A percentile compares a stretch with the other conserved stretches of the same genome.
phyloP scores from a whole-genome alignment of 768 basidiomycete genomes.

The Collybiopsis luxurians region DNA sequence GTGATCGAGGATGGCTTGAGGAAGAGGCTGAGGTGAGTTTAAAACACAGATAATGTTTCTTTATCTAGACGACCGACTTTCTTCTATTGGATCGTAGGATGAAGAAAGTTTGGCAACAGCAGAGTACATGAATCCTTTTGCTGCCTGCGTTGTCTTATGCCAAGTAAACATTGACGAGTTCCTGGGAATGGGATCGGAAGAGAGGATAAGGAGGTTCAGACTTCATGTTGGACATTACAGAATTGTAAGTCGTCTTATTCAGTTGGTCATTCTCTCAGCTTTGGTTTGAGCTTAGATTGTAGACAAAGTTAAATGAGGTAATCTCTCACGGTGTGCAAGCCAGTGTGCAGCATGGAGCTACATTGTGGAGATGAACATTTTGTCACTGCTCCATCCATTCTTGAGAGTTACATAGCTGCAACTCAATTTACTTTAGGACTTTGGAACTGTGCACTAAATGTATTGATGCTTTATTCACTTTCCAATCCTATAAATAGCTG shows the following conservation, averaged over 20 bases:
- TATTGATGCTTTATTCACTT: no score
- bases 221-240: constrained; percentile 34
- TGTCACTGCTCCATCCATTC: no score
- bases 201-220: constrained; percentile 31
- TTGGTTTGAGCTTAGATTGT: not conserved
- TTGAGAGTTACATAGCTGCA: no score
- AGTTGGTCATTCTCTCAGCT: not conserved
- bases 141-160: constrained; percentile 42
- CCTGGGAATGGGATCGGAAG: constrained; percentile 33
- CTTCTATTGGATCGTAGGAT: constrained; percentile 36
- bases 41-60: not conserved
- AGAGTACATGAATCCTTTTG: constrained; percentile 49
- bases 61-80: not conserved
- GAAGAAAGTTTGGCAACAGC: constrained; percentile 53
- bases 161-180: constrained; percentile 37
- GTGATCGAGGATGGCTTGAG: constrained; percentile 59
- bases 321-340: not conserved
- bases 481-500: no score
- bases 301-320: constrained; percentile 4
- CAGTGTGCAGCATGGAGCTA: not conserved
- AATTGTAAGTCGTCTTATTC: constrained; percentile 31
- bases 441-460: no score
- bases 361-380: no score
- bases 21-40: constrained; percentile 49
- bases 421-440: no score